phyloP scores from a whole-genome alignment of 768 basidiomycete species.

The Strobilomyces echinocephalus region DNA sequence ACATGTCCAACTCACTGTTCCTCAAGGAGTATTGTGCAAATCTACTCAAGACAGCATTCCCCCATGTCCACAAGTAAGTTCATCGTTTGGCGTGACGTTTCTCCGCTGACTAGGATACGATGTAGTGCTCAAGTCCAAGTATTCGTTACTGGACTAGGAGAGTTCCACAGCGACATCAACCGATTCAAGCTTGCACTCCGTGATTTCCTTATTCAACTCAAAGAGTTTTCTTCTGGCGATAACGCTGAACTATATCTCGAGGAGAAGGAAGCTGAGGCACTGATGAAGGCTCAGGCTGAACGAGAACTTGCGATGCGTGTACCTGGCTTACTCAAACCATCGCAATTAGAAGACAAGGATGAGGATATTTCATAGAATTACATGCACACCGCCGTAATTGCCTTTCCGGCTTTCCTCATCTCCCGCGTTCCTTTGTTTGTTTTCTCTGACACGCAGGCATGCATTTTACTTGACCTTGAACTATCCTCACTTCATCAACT shows the following conservation, averaged over 20 bases:
- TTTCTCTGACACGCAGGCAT: conserved; percentile 29
- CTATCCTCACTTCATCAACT: conserved; percentile 25
- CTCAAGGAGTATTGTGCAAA: conserved; percentile 83
- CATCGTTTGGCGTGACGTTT: neutral
- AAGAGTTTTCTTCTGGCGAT: conserved; percentile 91
- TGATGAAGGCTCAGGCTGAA: conserved; percentile 75
- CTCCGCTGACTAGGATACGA: conserved; percentile 5
- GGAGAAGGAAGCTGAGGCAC: conserved; percentile 86
- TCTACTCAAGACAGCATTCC: conserved; percentile 84
- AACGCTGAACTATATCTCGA: conserved; percentile 90
- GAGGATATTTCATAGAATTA: conserved; percentile 55
- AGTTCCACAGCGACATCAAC: conserved; percentile 74
- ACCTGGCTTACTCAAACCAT: conserved; percentile 97
- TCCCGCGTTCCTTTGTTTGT: conserved; percentile 21
- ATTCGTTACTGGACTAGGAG: conserved; percentile 65
- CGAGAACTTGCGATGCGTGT: conserved; percentile 87
- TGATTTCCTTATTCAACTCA: conserved; percentile 96
- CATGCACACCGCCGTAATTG: conserved; percentile 25
- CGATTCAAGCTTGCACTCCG: conserved; percentile 92
- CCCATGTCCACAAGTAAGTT: conserved; percentile 80
- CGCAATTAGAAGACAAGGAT: conserved; percentile 90
- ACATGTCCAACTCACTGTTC: conserved; percentile 73
- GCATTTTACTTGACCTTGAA: conserved; percentile 23
- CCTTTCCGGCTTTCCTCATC: conserved; percentile 19
- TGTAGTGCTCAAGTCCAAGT: conserved; percentile 62